Evolutionary conservation across 208 protist genomes (phyloP).

Genomic region (Spongospora subterranea): DNA sequence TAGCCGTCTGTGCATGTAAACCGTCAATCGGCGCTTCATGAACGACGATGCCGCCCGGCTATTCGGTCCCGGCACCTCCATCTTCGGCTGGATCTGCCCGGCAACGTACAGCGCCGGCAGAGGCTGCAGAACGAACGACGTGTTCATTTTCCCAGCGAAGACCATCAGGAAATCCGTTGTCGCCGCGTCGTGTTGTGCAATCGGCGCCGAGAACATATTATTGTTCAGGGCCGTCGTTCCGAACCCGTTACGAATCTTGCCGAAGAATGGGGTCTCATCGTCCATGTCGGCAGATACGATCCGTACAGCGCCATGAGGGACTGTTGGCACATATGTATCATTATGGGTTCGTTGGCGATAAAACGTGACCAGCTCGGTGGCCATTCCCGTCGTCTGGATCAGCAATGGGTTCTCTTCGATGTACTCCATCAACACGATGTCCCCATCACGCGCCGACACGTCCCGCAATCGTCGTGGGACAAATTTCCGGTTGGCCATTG

Average conservation of each 20-base stretch:
- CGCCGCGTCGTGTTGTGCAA: not conserved
- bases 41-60: slow-evolving; percentile 22
- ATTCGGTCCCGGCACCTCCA: slow-evolving; percentile 47
- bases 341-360: slow-evolving; percentile 17
- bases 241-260: slow-evolving; percentile 32
- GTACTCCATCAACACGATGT: slow-evolving; percentile 25
- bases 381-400: slow-evolving; percentile 46
- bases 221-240: slow-evolving; percentile 5
- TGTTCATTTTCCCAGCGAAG: not conserved
- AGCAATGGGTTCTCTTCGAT: slow-evolving; percentile 33
- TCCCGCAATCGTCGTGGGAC: slow-evolving; percentile 5
- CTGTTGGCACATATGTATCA: not conserved
- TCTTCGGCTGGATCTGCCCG: slow-evolving; percentile 53
- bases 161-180: slow-evolving; percentile 19
- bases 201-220: slow-evolving; percentile 36
- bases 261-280: slow-evolving; percentile 55
- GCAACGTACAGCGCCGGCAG: not conserved
- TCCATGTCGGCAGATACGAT: slow-evolving; percentile 37
- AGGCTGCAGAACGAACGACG: not conserved
- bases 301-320: not conserved
- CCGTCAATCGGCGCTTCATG: slow-evolving; percentile 46
- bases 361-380: slow-evolving; percentile 49
- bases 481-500: slow-evolving; percentile 34
- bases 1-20: slow-evolving; percentile 40
- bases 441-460: not conserved